Base-by-base conservation (phyloP, 2,329 filamentous ascomycete genomes). In the Neofusicoccum parvum region DNA sequence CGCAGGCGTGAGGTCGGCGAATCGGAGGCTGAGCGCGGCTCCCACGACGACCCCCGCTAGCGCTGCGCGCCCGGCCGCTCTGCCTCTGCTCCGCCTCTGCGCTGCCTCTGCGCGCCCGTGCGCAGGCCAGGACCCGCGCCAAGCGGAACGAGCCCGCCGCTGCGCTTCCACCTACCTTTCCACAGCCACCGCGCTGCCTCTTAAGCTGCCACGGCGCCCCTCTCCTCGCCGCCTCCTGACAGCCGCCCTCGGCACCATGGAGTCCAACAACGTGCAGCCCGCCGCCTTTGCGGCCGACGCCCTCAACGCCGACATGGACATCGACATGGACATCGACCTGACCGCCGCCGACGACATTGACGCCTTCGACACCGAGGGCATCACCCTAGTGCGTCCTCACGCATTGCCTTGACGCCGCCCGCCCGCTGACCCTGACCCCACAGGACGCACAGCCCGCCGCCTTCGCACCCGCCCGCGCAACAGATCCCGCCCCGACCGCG, bases 241-340 rank as follows among this genome's bases (percentile, higher is more conserved):
- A 37, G 11, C n/a, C 49, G 11, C 49, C 37, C 20, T 39, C 39
- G 12, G 14, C 62, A 54, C 45, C 43, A 59, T 65, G 63, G 63
- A 65, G 20, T 23, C 45, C 50, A 46, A 14, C 63, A 65, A 65
- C 63, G 45, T 65, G 20, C 51, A 50, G 51, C 63, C 63, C 37
- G 36, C 41, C 27, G 27, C 27, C 27, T 32, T 32, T 23, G 53
- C 20, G 45, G 63, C n/a, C 41, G 17, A 48, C 50, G 32, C 34
- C 49, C 54, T 53, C 23, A 45, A 54, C 58, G 50, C 59, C 58
- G 65, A 66, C 58, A 74, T 71, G 41, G 75, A 77, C 66, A 73
- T 71, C 39, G 74, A 72, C 51, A 75, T 74, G 65, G 76, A 78
- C 68, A 76, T 78, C 64, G 75, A 77, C 67, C 72, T 79, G 59